Evolutionary conservation across 495 filamentous ascomycete species (phyloP), one percentile per base, ranked within the genome.

Genomic region (Aspergillus asperescens): DNA sequence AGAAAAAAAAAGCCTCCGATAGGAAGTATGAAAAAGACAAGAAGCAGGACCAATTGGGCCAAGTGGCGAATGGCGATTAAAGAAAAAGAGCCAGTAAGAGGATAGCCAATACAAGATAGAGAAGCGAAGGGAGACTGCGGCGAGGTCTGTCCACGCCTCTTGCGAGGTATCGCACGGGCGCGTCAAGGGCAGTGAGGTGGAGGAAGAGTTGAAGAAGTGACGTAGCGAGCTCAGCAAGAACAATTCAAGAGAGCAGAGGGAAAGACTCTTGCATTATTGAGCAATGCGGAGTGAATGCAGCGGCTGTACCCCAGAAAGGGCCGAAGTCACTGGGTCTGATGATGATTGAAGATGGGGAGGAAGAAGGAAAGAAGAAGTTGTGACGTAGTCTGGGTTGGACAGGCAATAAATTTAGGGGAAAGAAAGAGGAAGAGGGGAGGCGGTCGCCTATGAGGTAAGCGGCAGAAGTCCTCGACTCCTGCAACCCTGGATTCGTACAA

Each of bases 301-400:
- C 39, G 25, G 46, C 15, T 47, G 44, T 59, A 54, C 51, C 42
- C 40, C 41, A 55, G 45, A 54, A 28, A 46, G 32, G 32, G 32
- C 32, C 32, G 32, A 38, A 15, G 48, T 42, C 42, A 42, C 44
- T 47, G 44, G 44, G 44, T 47, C 35, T 47, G 44, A 47, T 47
- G 34, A 18, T 23, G 22, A 28, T 31, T 38, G 41, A 49, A 20
- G 52, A 38, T 48, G 50, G 49, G 56, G 55, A 43, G 49, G 54
- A 59, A 56, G 50, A 46, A 49, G 44, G 60, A 56, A 60, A 57
- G 57, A 55, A 54, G 47, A 62, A 63, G 58, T 61, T 61, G 65
- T 68, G 65, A 68, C 65, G 65, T 68, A 68, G 65, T 62, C 60
- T 40, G 61, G 61, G 56, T 57, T 64, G 48, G 47, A 52, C 51